These are phyloP conservation scores for Dipsacomyces acuminosporus DNA, from an alignment of 371 early-diverging fungal species.

Conservation along the genomic window DNA sequence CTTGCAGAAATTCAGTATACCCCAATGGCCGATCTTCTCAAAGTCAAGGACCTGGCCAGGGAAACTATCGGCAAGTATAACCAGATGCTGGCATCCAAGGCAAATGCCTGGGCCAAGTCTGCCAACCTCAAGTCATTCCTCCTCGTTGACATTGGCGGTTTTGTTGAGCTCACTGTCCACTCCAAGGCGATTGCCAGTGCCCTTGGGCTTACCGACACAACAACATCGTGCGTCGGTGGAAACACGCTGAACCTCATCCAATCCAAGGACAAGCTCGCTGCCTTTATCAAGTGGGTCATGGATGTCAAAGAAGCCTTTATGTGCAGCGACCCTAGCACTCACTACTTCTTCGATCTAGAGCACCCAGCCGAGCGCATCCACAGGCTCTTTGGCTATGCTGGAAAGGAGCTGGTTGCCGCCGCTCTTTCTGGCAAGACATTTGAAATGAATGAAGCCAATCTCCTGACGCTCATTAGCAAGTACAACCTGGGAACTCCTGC, in stretches of 20 bases:
- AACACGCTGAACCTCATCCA: neutral
- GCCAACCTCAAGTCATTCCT: constrained; percentile 5
- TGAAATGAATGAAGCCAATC: neutral
- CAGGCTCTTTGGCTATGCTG: neutral
- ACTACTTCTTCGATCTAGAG: neutral
- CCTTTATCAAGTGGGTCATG: too few species aligned
- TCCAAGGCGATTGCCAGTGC: constrained; percentile 13
- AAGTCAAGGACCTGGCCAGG: constrained; percentile 8
- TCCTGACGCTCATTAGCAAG: neutral
- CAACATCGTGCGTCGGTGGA: neutral
- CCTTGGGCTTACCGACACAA: constrained; percentile 15
- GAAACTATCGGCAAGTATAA: constrained; percentile 13
- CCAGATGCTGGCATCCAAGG: constrained; percentile 11
- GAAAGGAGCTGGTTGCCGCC: neutral
- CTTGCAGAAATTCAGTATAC: constrained; percentile 31
- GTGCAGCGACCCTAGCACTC: neutral
- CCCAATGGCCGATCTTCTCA: constrained; percentile 19
- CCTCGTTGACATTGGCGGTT: constrained; percentile 19
- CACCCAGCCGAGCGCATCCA: constrained; percentile 1
- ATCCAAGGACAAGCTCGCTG: neutral
- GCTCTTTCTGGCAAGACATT: neutral
- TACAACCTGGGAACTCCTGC: neutral
- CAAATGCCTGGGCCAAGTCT: constrained; percentile 13
- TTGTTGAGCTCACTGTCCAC: constrained; percentile 24
- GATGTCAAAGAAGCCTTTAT: neutral